phyloP scores from a whole-genome alignment of 495 filamentous ascomycete genomes.

The Pyrenopolyporus hunteri region DNA sequence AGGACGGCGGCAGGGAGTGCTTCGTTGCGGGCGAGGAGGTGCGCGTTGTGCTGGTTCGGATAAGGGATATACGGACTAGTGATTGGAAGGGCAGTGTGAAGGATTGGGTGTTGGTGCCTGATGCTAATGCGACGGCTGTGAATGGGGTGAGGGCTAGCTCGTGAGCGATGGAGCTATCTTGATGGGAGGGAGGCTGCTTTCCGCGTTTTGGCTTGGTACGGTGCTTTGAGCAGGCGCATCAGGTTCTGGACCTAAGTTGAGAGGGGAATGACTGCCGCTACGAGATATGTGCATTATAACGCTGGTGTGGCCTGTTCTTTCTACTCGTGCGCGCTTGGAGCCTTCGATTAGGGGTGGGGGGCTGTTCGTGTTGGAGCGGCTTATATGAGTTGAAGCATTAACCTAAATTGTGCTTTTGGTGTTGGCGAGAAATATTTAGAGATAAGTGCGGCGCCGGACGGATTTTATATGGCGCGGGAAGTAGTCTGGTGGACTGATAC shows the following conservation, averaged over 20 bases:
- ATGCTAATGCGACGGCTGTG: conserved; percentile 15
- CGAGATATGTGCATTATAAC: background rate
- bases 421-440: no score
- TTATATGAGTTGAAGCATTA: no score
- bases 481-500: no score
- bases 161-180: background rate
- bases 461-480: no score
- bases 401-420: no score
- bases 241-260: no score
- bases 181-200: background rate
- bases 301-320: background rate
- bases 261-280: background rate
- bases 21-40: conserved; percentile 74
- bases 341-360: no score
- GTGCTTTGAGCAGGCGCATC: no score
- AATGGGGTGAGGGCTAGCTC: conserved; percentile 40
- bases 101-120: conserved; percentile 70
- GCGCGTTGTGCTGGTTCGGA: conserved; percentile 74
- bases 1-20: conserved; percentile 59
- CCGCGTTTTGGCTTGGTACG: no score
- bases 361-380: no score
- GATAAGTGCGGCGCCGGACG: no score
- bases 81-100: conserved; percentile 82
- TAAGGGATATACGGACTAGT: conserved; percentile 75
- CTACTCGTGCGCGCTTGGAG: no score